Evolutionary conservation across 169 alveolate genomes (phyloP), one percentile per base, ranked within the genome.

Genomic region (Eimeria falciformis): DNA sequence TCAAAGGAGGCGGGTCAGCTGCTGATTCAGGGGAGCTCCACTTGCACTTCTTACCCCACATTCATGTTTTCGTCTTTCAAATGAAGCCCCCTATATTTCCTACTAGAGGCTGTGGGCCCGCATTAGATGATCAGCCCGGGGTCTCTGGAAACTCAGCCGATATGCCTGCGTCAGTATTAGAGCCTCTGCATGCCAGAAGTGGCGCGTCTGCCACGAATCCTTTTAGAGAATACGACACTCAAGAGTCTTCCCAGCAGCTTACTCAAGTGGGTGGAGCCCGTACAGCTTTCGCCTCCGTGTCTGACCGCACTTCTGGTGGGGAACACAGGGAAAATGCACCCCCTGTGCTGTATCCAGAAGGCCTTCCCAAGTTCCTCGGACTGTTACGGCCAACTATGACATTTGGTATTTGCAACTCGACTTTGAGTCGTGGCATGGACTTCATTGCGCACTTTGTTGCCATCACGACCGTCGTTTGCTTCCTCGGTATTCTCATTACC

Each of bases 101-200:
- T 5, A 18, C 5, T 12, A n/a, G 73, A 62, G 73, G 73, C 73
- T 14, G 73, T n/a, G 73, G 73, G n/a, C 12, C 12, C 9, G 83
- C 33, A 5, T 25, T 43, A 17, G 4, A 4, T 40, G 25, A 27
- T 1, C 50, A 33, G 18, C 58, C 27, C 11, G 83, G 40, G 1
- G 0, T 43, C 0, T 0, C 56, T 5, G 1, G 25, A 14, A 71
- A 18, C 33, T 27, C 56, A 6, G 14, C 53, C 5, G 83, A 71
- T 37, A 71, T 71, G 83, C 56, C 56, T 29, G 83, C 83, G 83
- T 71, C 83, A 33, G 83, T 71, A 9, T 56, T 71, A 43, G 83
- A 71, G 83, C 83, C 83, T 29, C 27, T 71, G 27, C 83, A 71
- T n/a, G 25, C 83, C n/a, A n/a, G n/a, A n/a, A n/a, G n/a, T n/a